A percentile compares a stretch with the other conserved stretches of the same genome.
phyloP scores from a whole-genome alignment of 768 basidiomycete species.

The Mycena polygramma region DNA sequence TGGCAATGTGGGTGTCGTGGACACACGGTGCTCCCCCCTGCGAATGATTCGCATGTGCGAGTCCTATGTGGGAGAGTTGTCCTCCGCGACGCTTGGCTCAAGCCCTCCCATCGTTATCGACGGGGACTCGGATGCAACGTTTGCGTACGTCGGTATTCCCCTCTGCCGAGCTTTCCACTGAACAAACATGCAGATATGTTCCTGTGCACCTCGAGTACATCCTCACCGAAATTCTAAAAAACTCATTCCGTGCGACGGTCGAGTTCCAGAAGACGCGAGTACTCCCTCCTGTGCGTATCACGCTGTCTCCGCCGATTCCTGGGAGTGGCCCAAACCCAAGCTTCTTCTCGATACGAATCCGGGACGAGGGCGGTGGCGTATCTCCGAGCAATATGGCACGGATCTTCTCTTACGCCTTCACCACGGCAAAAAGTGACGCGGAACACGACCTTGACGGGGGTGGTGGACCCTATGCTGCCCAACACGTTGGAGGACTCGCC shows the following conservation, averaged over 20 bases:
- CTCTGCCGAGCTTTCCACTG: constrained; percentile 4
- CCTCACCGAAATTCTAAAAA: constrained; percentile 91
- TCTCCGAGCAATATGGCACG: constrained; percentile 77
- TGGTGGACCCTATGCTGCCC: constrained; percentile 84
- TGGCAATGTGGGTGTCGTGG: constrained; percentile 78
- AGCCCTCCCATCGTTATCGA: constrained; percentile 78
- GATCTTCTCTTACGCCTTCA: constrained; percentile 94
- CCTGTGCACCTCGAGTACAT: constrained; percentile 94
- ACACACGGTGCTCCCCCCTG: constrained; percentile 77
- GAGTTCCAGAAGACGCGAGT: constrained; percentile 68
- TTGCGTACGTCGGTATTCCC: constrained; percentile 71
- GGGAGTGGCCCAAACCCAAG: constrained; percentile 46
- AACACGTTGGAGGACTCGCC: constrained; percentile 81
- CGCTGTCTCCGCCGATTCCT: constrained; percentile 70
- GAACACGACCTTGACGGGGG: constrained; percentile 56
- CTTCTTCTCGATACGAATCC: constrained; percentile 82
- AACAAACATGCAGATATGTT: constrained; percentile 69
- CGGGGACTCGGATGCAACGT: constrained; percentile 77
- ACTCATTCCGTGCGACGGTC: constrained; percentile 90
- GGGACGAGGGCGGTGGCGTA: constrained; percentile 91
- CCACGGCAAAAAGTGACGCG: constrained; percentile 75
- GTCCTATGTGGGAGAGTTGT: constrained; percentile 87
- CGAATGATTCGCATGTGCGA: constrained; percentile 84
- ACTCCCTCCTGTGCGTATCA: constrained; percentile 78
- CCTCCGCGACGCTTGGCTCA: constrained; percentile 85